Evolutionary conservation across 371 early-diverging fungal species (phyloP).

Genomic region (Aphelidium insulamus): DNA sequence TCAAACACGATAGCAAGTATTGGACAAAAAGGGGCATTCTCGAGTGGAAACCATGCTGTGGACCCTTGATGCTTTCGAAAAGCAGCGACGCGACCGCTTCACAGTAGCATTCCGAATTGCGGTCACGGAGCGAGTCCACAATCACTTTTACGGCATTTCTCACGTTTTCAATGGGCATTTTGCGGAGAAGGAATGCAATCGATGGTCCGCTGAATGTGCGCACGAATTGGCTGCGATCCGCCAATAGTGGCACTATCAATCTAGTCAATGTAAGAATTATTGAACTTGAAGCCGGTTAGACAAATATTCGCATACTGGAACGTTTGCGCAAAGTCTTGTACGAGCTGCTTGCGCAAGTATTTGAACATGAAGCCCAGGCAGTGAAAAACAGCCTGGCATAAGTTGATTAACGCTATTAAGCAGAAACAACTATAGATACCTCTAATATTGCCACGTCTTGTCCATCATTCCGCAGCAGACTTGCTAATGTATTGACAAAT

Average conservation of each 20-base stretch:
- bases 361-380: constrained; percentile 76
- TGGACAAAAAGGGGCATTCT: not conserved
- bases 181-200: constrained; percentile 68
- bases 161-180: constrained; percentile 31
- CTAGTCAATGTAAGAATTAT: constrained; percentile 9
- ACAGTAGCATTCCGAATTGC: constrained; percentile 23
- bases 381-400: constrained; percentile 45
- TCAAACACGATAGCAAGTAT: not conserved
- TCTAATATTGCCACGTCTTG: not conserved
- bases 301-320: constrained; percentile 19
- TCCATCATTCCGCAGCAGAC: constrained; percentile 46
- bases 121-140: constrained; percentile 21
- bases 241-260: constrained; percentile 41
- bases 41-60: constrained; percentile 2
- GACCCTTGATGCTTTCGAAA: constrained; percentile 44
- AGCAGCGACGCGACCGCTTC: constrained; percentile 56
- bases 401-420: not conserved
- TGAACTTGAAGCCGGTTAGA: not conserved
- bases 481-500: constrained; percentile 30
- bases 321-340: constrained; percentile 36
- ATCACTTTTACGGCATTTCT: constrained; percentile 27
- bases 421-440: not conserved
- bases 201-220: constrained; percentile 78
- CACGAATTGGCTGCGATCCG: constrained; percentile 34
- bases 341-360: constrained; percentile 43